Percentiles rank a stretch among this genome's conserved stretches.
Evolutionary conservation across 2,329 filamentous ascomycete species (phyloP).

Genomic region (Dendryphion nanum): DNA sequence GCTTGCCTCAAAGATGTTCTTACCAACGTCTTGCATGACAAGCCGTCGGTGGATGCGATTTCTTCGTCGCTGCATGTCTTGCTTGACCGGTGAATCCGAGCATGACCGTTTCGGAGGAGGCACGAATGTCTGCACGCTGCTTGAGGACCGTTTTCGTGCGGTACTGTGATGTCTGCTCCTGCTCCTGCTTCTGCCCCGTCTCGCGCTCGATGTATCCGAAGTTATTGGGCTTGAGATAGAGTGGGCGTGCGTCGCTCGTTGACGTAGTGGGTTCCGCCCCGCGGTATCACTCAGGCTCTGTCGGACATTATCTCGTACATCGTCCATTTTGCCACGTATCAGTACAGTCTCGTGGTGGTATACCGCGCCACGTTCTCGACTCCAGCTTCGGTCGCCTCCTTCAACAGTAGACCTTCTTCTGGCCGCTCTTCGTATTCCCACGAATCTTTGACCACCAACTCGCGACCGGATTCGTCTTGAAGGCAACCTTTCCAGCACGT

Average conservation of each 20-base stretch:
- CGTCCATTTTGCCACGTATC: constrained; percentile 32
- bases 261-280: constrained; percentile 2
- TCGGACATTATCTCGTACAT: constrained; percentile 35
- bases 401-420: constrained; percentile 44
- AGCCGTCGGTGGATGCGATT: constrained; percentile 44
- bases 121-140: constrained; percentile 5
- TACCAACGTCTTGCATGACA: constrained; percentile 41
- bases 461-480: constrained; percentile 25
- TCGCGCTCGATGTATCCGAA: too few species aligned
- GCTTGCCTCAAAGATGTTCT: constrained; percentile 43
- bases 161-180: too few species aligned
- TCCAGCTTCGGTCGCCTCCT: constrained; percentile 34
- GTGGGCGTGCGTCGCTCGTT: too few species aligned
- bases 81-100: constrained; percentile 9
- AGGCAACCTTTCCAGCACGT: constrained; percentile 35
- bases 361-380: constrained; percentile 45
- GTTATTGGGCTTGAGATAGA: too few species aligned
- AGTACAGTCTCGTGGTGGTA: constrained; percentile 44
- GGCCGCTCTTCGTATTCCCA: constrained; percentile 45
- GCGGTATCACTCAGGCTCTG: constrained; percentile 15
- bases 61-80: constrained; percentile 22
- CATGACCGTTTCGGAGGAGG: constrained; percentile 8
- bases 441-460: constrained; percentile 49
- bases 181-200: too few species aligned
- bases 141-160: constrained; percentile 5